Evolutionary conservation across 257 asterid species (phyloP).

Genomic region (Gardenia jasminoides): DNA sequence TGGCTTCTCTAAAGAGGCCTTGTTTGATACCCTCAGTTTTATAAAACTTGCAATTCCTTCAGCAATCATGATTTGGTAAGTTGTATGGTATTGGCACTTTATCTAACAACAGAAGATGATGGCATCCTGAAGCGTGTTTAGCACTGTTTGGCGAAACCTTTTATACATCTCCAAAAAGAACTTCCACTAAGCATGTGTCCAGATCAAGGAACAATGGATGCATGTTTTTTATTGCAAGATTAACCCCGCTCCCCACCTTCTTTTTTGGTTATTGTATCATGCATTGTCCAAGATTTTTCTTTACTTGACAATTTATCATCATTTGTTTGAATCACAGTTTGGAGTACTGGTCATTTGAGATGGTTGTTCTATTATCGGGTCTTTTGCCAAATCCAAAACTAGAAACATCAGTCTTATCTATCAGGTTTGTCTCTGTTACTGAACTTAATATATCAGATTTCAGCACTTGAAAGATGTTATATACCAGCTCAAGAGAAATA

Average conservation of each 20-base stretch:
- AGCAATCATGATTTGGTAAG: slow-evolving; percentile 64
- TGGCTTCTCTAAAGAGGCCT: slow-evolving; percentile 58
- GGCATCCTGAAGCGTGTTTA: neutral
- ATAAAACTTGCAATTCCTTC: slow-evolving; percentile 65
- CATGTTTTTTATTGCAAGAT: no score
- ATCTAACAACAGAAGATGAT: no score
- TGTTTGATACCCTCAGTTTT: slow-evolving; percentile 30
- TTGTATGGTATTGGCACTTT: neutral
- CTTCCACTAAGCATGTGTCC: neutral
- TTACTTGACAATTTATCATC: slow-evolving; percentile 1
- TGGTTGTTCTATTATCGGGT: slow-evolving; percentile 69
- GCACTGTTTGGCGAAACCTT: neutral
- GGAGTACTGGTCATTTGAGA: slow-evolving; percentile 76
- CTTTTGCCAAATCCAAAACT: slow-evolving; percentile 68
- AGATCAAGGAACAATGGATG: neutral
- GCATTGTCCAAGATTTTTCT: neutral
- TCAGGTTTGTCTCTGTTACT: slow-evolving; percentile 36
- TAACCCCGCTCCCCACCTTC: no score
- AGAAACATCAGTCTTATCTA: slow-evolving; percentile 73
- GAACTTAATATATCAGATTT: neutral
- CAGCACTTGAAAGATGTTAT: neutral
- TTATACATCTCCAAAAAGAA: neutral
- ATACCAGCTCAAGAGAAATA: neutral
- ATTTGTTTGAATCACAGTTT: slow-evolving; percentile 35
- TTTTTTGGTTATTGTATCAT: neutral